Percentiles rank a stretch among this genome's conserved stretches.
These are phyloP conservation scores for Nematocida sp. DNA, from an alignment of 371 early-diverging fungal genomes.

Conservation along the genomic window DNA sequence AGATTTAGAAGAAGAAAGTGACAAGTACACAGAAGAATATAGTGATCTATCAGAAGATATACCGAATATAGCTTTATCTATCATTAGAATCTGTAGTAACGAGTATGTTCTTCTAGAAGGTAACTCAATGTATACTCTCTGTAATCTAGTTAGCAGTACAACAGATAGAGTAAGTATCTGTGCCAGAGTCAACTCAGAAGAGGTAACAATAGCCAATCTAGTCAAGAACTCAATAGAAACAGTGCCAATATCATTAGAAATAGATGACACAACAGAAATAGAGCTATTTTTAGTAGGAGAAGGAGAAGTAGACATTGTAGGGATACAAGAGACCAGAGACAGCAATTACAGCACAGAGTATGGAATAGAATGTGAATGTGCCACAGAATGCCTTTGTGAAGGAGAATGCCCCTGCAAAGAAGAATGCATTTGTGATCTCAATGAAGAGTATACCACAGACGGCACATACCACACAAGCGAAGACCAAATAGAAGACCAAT, in stretches of 20 bases:
- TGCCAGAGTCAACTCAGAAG: constrained; percentile 18
- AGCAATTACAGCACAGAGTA: neutral
- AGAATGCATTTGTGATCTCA: no score
- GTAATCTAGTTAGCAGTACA: neutral
- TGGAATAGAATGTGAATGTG: neutral
- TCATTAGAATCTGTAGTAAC: neutral
- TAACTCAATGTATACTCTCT: neutral
- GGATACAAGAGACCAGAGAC: neutral
- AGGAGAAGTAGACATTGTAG: constrained; percentile 40
- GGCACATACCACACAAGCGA: neutral
- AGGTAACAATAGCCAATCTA: constrained; percentile 35
- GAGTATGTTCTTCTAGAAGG: constrained; percentile 24
- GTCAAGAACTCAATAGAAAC: constrained; percentile 25
- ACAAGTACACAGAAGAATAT: no score
- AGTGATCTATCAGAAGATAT: no score
- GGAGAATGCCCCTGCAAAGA: no score
- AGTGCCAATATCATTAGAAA: constrained; percentile 28
- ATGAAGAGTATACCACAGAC: neutral
- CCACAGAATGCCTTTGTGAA: no score
- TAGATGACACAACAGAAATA: constrained; percentile 1
- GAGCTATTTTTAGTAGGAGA: constrained; percentile 37
- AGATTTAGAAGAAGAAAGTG: no score
- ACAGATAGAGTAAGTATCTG: constrained; percentile 35
- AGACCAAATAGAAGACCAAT: neutral
- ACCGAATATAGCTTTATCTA: neutral